phyloP scores from a whole-genome alignment of 495 filamentous ascomycete species.

The Stereocaulon alpinum region DNA sequence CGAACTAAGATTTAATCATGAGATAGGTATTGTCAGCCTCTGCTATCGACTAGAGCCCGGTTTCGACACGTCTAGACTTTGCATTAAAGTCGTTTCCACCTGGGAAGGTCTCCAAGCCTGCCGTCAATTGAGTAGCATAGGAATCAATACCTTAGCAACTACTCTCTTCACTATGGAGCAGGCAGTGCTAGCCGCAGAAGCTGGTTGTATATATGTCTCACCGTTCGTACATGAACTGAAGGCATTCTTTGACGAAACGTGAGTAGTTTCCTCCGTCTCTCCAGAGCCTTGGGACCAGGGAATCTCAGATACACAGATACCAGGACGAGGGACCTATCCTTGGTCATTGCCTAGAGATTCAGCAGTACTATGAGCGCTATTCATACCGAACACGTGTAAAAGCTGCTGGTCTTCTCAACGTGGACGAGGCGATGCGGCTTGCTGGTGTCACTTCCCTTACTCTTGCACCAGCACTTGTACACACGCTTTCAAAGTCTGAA shows the following conservation, averaged over 20 bases:
- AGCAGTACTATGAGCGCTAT: slow-evolving; percentile 41
- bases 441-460: slow-evolving; percentile 51
- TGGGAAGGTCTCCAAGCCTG: slow-evolving; percentile 58
- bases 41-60: slow-evolving; percentile 38
- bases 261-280: slow-evolving; percentile 9
- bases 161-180: slow-evolving; percentile 51
- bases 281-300: no score
- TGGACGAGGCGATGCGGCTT: slow-evolving; percentile 45
- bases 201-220: slow-evolving; percentile 48
- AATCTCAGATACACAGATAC: slow-evolving; percentile 25
- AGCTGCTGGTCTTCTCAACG: slow-evolving; percentile 45
- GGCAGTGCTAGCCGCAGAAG: slow-evolving; percentile 44
- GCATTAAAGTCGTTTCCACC: slow-evolving; percentile 53
- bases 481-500: slow-evolving; percentile 34
- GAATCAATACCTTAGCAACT: slow-evolving; percentile 49
- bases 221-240: slow-evolving; percentile 57
- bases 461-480: slow-evolving; percentile 41
- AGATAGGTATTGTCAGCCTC: slow-evolving; percentile 38
- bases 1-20: no score
- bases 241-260: slow-evolving; percentile 48
- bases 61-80: slow-evolving; percentile 42
- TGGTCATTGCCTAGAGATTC: slow-evolving; percentile 39
- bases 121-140: slow-evolving; percentile 39
- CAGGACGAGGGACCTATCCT: slow-evolving; percentile 38
- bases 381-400: slow-evolving; percentile 41